phyloP scores from a whole-genome alignment of 768 basidiomycete species.

The Boletus insuetus region DNA sequence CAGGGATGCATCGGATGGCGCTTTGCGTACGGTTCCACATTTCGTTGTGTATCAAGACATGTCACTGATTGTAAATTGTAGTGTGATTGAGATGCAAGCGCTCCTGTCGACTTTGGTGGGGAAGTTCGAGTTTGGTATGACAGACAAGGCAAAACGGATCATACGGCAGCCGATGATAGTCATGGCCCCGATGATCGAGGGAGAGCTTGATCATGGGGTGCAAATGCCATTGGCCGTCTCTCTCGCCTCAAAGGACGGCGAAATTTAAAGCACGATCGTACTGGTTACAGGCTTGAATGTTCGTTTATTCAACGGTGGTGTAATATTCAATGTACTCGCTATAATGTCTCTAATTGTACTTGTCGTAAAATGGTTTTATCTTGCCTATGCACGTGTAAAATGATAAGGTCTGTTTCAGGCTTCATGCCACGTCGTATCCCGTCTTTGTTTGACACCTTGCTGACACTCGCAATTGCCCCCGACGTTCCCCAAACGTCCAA shows the following conservation, averaged over 20 bases:
- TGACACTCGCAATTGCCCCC: too few species aligned
- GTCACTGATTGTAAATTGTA: slow-evolving; percentile 1
- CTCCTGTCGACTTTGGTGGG: slow-evolving; percentile 52
- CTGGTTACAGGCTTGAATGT: too few species aligned
- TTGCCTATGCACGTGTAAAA: too few species aligned
- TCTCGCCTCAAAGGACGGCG: slow-evolving; percentile 3
- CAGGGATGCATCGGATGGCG: slow-evolving; percentile 27
- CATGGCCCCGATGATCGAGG: slow-evolving; percentile 30
- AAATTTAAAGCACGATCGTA: not conserved
- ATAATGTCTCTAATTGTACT: too few species aligned
- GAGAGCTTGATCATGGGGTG: slow-evolving; percentile 27
- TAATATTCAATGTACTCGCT: too few species aligned
- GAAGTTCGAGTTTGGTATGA: slow-evolving; percentile 48
- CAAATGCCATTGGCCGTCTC: slow-evolving; percentile 29
- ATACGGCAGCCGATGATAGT: slow-evolving; percentile 29
- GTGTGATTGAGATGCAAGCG: slow-evolving; percentile 49
- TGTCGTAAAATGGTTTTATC: too few species aligned
- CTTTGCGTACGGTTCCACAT: slow-evolving; percentile 19
- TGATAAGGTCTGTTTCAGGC: too few species aligned
- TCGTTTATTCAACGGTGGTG: too few species aligned
- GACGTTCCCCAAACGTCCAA: too few species aligned
- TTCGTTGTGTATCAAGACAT: too few species aligned
- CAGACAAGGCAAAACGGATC: slow-evolving; percentile 27
- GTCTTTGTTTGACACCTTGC: too few species aligned
- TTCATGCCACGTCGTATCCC: too few species aligned